phyloP scores from a whole-genome alignment of 2,329 filamentous ascomycete genomes.

The Aspergillus viridinutans region DNA sequence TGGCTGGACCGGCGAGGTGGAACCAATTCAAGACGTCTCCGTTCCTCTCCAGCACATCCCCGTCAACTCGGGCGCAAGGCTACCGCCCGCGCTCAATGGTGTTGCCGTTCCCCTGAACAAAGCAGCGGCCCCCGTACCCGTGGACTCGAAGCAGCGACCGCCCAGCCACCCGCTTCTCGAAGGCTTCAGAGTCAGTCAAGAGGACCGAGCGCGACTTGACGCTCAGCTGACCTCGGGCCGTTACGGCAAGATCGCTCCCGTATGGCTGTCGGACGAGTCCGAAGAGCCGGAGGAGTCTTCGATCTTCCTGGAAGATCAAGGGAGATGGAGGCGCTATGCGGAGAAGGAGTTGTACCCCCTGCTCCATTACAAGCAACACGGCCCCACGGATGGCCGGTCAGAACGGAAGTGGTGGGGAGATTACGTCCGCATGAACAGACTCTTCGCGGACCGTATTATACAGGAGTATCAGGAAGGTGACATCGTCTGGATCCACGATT shows the following conservation, averaged over 20 bases:
- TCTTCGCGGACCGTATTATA: conserved; percentile 84
- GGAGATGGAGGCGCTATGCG: conserved; percentile 82
- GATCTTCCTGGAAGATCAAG: conserved; percentile 73
- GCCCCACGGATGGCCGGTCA: conserved; percentile 76
- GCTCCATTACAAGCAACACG: conserved; percentile 94
- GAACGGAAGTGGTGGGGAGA: conserved; percentile 85
- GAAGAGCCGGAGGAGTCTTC: conserved; percentile 62
- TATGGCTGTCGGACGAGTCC: conserved; percentile 79
- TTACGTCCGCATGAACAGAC: conserved; percentile 88
- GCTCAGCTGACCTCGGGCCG: conserved; percentile 67
- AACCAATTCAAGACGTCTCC: conserved; percentile 36
- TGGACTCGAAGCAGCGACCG: conserved; percentile 57
- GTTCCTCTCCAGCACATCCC: conserved; percentile 28
- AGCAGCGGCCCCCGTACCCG: conserved; percentile 72
- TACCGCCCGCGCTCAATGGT: conserved; percentile 30
- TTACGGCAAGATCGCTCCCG: conserved; percentile 74
- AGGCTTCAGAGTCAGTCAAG: conserved; percentile 64
- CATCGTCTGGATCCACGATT: conserved; percentile 89
- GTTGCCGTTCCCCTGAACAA: conserved; percentile 56
- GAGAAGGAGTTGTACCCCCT: conserved; percentile 89
- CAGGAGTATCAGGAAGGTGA: conserved; percentile 89
- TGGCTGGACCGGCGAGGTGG: conserved; percentile 90
- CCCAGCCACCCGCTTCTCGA: conserved; percentile 60
- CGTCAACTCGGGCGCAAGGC: conserved; percentile 22
- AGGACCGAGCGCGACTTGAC: conserved; percentile 70